Conservation (phyloP, 78 protist species). For the Dictyostelium discoideum region dicty_2.7 NC_007088.5:4986501-4987000, state of each 20-base stretch:
- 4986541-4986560: constrained; percentile 89
- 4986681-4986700: constrained; percentile 89
- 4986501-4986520: constrained; percentile 89
- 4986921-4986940: constrained; percentile 93
- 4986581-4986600: constrained; percentile 92
- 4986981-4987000: constrained; percentile 30
- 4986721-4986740: constrained; percentile 46
- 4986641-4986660: constrained; percentile 96
- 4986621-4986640: constrained; percentile 93
- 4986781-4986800: constrained; percentile 45
- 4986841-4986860: constrained; percentile 60
- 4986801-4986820: constrained; percentile 62
- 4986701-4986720: constrained; percentile 98
- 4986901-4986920: constrained; percentile 91
- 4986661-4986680: constrained; percentile 86
- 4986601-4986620: constrained; percentile 89
- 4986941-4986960: constrained; percentile 87
- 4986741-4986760: constrained; percentile 92
- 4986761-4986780: constrained; percentile 86
- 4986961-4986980: constrained; percentile 85
- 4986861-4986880: constrained; percentile 12
- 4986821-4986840: constrained; percentile 69
- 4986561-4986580: constrained; percentile 87
- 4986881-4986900: constrained; percentile 57
- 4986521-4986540: constrained; percentile 94